A percentile compares a stretch with the other conserved stretches of the same genome.
Conservation (phyloP, 1,139 yeast species). For the Zygosaccharomyces pseudobailii region DNA sequence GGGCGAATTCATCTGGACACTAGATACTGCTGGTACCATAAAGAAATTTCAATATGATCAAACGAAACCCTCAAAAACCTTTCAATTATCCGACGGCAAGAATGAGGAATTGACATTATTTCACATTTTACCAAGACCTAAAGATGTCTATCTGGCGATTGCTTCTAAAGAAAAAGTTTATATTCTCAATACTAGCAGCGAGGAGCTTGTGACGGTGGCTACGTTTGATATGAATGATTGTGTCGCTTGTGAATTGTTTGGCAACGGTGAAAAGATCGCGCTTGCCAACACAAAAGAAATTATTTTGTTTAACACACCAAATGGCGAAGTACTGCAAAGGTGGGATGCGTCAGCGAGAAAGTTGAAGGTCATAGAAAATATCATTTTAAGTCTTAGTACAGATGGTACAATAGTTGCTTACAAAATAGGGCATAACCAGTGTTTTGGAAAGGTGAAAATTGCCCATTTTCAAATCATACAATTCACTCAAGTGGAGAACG, state of each 20-base stretch:
- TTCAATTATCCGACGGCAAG: constrained; percentile 32
- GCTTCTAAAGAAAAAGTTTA: constrained; percentile 25
- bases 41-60: constrained; percentile 29
- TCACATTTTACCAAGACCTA: constrained; percentile 21
- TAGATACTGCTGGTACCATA: constrained; percentile 31
- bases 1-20: constrained; percentile 27
- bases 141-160: constrained; percentile 13
- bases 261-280: constrained; percentile 22
- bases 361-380: constrained; percentile 17
- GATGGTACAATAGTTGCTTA: constrained; percentile 22
- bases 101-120: constrained; percentile 26
- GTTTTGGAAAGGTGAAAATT: constrained; percentile 20
- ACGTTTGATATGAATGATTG: constrained; percentile 22
- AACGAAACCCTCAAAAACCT: constrained; percentile 31
- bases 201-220: constrained; percentile 30
- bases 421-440: constrained; percentile 14
- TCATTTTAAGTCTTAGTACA: constrained; percentile 19
- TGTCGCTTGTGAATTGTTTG: constrained; percentile 16
- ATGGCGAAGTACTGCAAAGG: constrained; percentile 14
- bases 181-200: constrained; percentile 32
- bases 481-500: constrained; percentile 16
- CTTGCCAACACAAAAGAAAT: constrained; percentile 23
- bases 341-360: constrained; percentile 25
- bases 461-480: constrained; percentile 27
- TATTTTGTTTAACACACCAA: constrained; percentile 17